Evolutionary conservation across 805 yeast species (phyloP), one percentile per base, ranked within the genome.

Genomic region (Candida ponderosae): DNA sequence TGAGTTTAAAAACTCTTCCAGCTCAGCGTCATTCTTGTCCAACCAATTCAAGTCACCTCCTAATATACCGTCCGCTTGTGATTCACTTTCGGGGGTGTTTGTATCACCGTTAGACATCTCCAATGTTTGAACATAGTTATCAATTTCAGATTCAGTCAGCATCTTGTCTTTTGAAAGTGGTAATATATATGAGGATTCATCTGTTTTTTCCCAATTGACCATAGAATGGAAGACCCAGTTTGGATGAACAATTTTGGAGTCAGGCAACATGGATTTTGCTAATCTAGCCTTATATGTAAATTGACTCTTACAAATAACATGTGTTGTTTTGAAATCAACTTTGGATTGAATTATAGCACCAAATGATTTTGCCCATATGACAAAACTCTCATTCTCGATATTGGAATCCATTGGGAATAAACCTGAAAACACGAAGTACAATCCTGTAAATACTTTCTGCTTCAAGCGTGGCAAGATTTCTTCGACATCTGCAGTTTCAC

Each of bases 181-280:
- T 16, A 88, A 63, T 30, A 66, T 55, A 52, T 67, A 89, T 4
- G 72, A 75, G 3, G 55, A 64, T 44, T 81, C 93, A 15, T 79
- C 76, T 0, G 79, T 79, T 33, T 70, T 72, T 38, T 66, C 65
- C 97, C 97, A 90, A 19, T 70, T 61, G 7, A 88, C 78, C 46
- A 90, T 66, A 57, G 96, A 84, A 28, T 81, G 79, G 62, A 89
- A 89, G 3, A 90, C 60, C 98, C 98, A 90, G 50, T 85, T 93
- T 3, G 95, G 89, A 50, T 79, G 81, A 16, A 90, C 95, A n/a
- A 90, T 72, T 47, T 81, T 77, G 27, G 81, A 81, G 16, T 64
- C 55, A 30, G 76, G 63, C n/a, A 69, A 61, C 38, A 76, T 63
- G 0, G 80, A 65, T 51, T 72, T 75, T 0, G 96, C 97, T 24